Evolutionary conservation across 2,329 filamentous ascomycete genomes (phyloP).

Genomic region (Cyphellophora attinorum): DNA sequence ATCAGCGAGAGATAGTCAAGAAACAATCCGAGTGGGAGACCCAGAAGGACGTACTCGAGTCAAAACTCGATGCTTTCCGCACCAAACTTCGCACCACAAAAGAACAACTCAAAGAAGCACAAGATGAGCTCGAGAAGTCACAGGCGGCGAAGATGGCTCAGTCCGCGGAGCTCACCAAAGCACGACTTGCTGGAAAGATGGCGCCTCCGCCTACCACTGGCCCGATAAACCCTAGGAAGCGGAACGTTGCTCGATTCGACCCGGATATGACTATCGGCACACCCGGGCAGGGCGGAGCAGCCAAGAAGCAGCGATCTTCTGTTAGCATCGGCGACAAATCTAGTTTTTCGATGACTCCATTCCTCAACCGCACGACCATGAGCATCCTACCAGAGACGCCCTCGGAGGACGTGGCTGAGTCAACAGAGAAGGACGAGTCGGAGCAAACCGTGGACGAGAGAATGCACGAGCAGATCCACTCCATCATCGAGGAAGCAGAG

Average conservation of each 20-base stretch:
- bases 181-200: constrained; percentile 12
- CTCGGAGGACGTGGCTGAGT: constrained; percentile 21
- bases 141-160: constrained; percentile 27
- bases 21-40: constrained; percentile 52
- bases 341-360: constrained; percentile 86
- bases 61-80: constrained; percentile 59
- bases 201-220: neutral
- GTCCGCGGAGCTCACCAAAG: constrained; percentile 18
- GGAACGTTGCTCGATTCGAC: constrained; percentile 33
- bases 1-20: constrained; percentile 44
- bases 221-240: constrained; percentile 26
- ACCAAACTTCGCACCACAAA: constrained; percentile 61
- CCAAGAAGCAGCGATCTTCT: constrained; percentile 52
- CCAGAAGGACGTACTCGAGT: constrained; percentile 56
- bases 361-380: constrained; percentile 64
- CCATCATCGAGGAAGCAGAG: constrained; percentile 8
- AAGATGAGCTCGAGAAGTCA: constrained; percentile 37
- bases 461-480: constrained; percentile 7
- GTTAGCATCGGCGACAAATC: constrained; percentile 73
- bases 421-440: constrained; percentile 21
- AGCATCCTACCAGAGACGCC: constrained; percentile 42
- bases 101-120: constrained; percentile 60
- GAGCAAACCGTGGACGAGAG: constrained; percentile 1
- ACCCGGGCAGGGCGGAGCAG: constrained; percentile 35
- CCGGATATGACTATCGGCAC: constrained; percentile 40